Evolutionary conservation across 805 yeast genomes (phyloP).

Genomic region (Candida insectorum): DNA sequence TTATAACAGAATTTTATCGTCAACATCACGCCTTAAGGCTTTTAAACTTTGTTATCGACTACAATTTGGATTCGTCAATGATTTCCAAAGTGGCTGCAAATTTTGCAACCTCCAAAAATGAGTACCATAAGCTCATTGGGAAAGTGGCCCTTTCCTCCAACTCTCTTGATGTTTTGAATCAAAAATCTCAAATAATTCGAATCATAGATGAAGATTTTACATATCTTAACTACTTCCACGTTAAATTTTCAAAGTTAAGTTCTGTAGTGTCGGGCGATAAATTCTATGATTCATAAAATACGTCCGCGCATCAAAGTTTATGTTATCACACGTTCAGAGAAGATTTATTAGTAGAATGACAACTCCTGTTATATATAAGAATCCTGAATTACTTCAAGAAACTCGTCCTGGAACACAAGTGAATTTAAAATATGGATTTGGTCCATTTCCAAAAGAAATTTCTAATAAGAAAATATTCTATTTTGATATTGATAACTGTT

Average conservation of each 20-base stretch:
- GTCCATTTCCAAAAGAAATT: slow-evolving; percentile 27
- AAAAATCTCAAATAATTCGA: slow-evolving; percentile 1
- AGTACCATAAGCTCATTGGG: slow-evolving; percentile 9
- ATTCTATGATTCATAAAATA: not conserved
- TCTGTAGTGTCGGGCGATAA: not conserved
- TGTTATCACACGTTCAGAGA: too few species aligned
- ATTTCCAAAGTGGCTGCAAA: not conserved
- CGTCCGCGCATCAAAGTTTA: too few species aligned
- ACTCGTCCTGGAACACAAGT: slow-evolving; percentile 19
- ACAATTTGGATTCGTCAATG: slow-evolving; percentile 3
- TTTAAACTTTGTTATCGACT: slow-evolving; percentile 5
- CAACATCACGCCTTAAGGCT: slow-evolving; percentile 8
- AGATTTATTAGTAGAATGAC: slow-evolving; percentile 5
- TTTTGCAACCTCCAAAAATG: slow-evolving; percentile 2
- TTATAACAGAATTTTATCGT: too few species aligned
- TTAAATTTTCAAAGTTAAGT: slow-evolving; percentile 3
- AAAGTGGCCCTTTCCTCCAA: slow-evolving; percentile 1
- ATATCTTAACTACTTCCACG: slow-evolving; percentile 7
- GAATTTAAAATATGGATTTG: slow-evolving; percentile 27
- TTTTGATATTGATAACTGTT: slow-evolving; percentile 93
- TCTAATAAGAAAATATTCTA: slow-evolving; percentile 49
- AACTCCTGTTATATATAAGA: slow-evolving; percentile 15
- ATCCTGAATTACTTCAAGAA: slow-evolving; percentile 21
- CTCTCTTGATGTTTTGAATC: slow-evolving; percentile 1
- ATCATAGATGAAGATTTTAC: slow-evolving; percentile 5